phyloP scores from a whole-genome alignment of 495 filamentous ascomycete species.

The Aspergillus asperescens region DNA sequence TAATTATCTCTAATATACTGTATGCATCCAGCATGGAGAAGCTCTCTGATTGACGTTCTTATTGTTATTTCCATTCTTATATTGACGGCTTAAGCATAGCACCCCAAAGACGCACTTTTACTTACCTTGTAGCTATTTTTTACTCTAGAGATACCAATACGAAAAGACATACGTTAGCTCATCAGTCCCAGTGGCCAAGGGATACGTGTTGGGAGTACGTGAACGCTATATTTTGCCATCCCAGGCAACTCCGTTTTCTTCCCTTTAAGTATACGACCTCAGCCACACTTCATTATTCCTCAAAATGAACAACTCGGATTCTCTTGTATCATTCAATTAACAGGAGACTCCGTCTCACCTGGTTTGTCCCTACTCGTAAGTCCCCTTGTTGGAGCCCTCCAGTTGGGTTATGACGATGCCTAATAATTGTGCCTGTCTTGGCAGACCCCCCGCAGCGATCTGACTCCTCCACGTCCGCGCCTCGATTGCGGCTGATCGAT shows the following conservation, averaged over 20 bases:
- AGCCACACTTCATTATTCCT: background rate
- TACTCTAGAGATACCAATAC: slow-evolving; percentile 33
- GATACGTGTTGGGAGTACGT: background rate
- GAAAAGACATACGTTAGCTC: slow-evolving; percentile 19
- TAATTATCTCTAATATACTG: slow-evolving; percentile 32
- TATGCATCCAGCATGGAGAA: slow-evolving; percentile 16
- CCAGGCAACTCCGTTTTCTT: slow-evolving; percentile 19
- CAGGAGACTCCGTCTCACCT: background rate
- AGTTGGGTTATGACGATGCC: slow-evolving; percentile 4
- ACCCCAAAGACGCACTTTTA: slow-evolving; percentile 3
- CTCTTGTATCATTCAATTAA: too few relatives aligned
- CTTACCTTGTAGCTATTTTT: slow-evolving; percentile 14
- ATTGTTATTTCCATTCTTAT: slow-evolving; percentile 15
- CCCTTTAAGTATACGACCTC: background rate
- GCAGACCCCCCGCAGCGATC: slow-evolving; percentile 16
- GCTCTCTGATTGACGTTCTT: background rate
- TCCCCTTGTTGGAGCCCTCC: too few relatives aligned
- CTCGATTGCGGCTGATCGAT: slow-evolving; percentile 6
- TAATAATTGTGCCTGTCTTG: slow-evolving; percentile 11
- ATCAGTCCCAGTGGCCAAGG: background rate
- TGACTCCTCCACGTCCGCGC: slow-evolving; percentile 11
- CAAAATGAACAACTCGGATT: too few relatives aligned
- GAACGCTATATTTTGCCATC: slow-evolving; percentile 8
- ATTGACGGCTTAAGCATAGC: slow-evolving; percentile 11
- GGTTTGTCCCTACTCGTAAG: too few relatives aligned